phyloP scores from a whole-genome alignment of 2,329 filamentous ascomycete species.

The Clarireedia monteithiana region DNA sequence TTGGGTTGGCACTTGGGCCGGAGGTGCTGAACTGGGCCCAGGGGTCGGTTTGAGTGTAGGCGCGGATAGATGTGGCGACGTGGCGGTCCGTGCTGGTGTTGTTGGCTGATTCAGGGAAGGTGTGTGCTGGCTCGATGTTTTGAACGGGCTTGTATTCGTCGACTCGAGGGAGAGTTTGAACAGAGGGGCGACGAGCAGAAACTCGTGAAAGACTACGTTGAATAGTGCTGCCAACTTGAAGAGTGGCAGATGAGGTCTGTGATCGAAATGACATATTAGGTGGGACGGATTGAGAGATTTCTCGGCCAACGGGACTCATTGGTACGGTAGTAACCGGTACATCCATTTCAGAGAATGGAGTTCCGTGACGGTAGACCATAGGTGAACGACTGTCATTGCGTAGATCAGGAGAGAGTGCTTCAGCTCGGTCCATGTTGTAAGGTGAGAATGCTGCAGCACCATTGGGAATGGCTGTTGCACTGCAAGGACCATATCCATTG shows the following conservation, averaged over 20 bases:
- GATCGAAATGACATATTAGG: slow-evolving; percentile 81
- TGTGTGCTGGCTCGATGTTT: neutral
- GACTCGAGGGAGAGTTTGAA: slow-evolving; percentile 60
- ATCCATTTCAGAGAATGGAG: slow-evolving; percentile 86
- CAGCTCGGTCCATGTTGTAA: slow-evolving; percentile 44
- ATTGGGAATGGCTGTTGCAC: slow-evolving; percentile 8
- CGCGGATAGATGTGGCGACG: slow-evolving; percentile 4
- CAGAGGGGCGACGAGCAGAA: slow-evolving; percentile 57
- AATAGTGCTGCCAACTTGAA: slow-evolving; percentile 5
- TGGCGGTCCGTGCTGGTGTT: neutral
- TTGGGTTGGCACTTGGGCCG: slow-evolving; percentile 21
- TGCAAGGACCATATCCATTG: slow-evolving; percentile 10
- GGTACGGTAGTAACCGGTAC: slow-evolving; percentile 71
- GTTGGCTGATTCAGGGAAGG: neutral
- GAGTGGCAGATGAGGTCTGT: slow-evolving; percentile 11
- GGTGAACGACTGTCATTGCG: slow-evolving; percentile 43
- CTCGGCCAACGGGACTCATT: slow-evolving; percentile 64
- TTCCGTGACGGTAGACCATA: slow-evolving; percentile 68
- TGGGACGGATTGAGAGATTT: slow-evolving; percentile 82
- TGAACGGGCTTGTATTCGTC: slow-evolving; percentile 48
- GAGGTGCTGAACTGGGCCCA: slow-evolving; percentile 8
- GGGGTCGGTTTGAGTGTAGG: slow-evolving; percentile 1
- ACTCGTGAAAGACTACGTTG: slow-evolving; percentile 34
- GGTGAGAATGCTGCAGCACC: slow-evolving; percentile 34
- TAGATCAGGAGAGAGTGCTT: slow-evolving; percentile 47